Base-by-base conservation (phyloP, 176 grass and related monocot genomes). In the maize (Zea mays) region DNA sequence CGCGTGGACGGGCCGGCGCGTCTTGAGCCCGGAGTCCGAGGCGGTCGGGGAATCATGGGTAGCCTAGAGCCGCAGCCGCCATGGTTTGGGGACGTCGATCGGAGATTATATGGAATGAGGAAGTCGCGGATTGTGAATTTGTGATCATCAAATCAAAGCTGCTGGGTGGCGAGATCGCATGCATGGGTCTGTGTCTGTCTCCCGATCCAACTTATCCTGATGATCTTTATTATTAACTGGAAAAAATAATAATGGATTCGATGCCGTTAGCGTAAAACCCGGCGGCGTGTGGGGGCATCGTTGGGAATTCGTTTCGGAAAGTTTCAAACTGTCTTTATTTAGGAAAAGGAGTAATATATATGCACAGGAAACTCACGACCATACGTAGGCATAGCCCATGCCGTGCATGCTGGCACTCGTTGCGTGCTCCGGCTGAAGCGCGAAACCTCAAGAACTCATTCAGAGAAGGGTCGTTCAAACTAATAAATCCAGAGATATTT, bases 321-420 rank as follows among this genome's bases (percentile, higher is more conserved):
- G 36, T 38, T 72, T 54, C 70, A 72, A 72, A 51, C 48, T 15
- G 1, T 11, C 34, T 72, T 39, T 72, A 39, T 72, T 72, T 55
- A 51, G 69, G 45, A 3, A 4, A 2, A 14, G 11, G 13, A 3
- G 50, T 72, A 3, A 17, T 72, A 48, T 8, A 17, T 72, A 48
- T 8, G 51, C 54, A 19, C 54, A n/a, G 48, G 7, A 10, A 51
- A 36, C 33, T 54, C 34, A 6, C 14, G 27, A 33, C 37, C 64
- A 43, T 43, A 0, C 64, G 47, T 68, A 16, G 41, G 4, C 2
- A 3, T 33, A 3, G 12, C 33, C 0, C 10, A 10, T 34, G 27
- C 45, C 45, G 14, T 71, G 45, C 3, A 8, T 71, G 27, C 45
- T 48, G 44, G 46, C 45, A 36, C 21, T 51, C 0, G 21, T 15